These are phyloP conservation scores for Klebsormidium nitens DNA, from an alignment of 139 green algal species.

Conservation along the genomic window DNA sequence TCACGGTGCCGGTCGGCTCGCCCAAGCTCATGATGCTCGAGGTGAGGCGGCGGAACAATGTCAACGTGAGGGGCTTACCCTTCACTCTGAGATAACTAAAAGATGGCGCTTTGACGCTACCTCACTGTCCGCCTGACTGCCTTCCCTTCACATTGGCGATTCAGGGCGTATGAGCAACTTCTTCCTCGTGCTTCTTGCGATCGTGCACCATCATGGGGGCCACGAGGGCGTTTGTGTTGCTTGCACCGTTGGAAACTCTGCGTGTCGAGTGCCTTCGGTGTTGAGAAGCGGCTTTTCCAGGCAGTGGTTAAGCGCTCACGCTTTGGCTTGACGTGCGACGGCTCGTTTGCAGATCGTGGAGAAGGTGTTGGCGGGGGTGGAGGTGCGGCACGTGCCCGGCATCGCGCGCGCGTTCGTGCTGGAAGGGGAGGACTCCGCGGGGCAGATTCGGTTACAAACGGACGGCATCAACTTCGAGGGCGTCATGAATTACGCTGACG, in stretches of 20 bases:
- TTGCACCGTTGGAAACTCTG: no score
- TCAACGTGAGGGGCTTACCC: no score
- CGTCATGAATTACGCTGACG: constrained; percentile 28
- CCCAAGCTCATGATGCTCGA: constrained; percentile 84
- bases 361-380: constrained; percentile 42
- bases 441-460: constrained; percentile 64
- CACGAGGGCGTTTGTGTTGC: no score
- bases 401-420: constrained; percentile 73
- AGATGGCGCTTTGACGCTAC: no score
- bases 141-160: not conserved
- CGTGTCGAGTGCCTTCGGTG: no score
- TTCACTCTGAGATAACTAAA: no score
- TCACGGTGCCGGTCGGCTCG: constrained; percentile 50
- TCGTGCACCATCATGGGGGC: no score
- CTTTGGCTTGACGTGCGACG: not conserved
- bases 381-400: constrained; percentile 39
- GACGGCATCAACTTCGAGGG: constrained; percentile 90
- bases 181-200: no score
- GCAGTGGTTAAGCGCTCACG: no score
- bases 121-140: no score
- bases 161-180: not conserved
- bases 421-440: constrained; percentile 22
- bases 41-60: no score
- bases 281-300: no score
- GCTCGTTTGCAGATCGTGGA: constrained; percentile 28